Evolutionary conservation across 345 rosid species (phyloP).

Genomic region (Erucastrum elatum): DNA sequence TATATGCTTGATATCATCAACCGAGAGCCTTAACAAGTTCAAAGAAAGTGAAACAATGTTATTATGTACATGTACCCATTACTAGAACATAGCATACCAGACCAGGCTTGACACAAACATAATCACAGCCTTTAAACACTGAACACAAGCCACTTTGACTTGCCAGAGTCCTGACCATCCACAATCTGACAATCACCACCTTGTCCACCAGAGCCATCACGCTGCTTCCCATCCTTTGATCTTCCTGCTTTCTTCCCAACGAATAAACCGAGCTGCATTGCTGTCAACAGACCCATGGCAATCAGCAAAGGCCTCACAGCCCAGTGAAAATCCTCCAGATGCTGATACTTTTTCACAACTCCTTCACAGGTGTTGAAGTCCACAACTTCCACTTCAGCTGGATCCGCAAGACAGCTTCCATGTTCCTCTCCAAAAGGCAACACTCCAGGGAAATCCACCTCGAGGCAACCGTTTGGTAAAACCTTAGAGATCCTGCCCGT

Average conservation of each 20-base stretch:
- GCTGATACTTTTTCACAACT: slow-evolving; percentile 69
- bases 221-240: slow-evolving; percentile 47
- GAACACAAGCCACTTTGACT: slow-evolving; percentile 39
- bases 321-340: slow-evolving; percentile 96
- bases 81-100: neutral
- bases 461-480: slow-evolving; percentile 81
- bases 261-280: slow-evolving; percentile 61
- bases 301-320: slow-evolving; percentile 81
- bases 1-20: slow-evolving; percentile 7
- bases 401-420: slow-evolving; percentile 71
- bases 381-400: slow-evolving; percentile 79
- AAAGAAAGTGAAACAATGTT: neutral
- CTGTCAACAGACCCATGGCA: slow-evolving; percentile 67
- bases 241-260: slow-evolving; percentile 55
- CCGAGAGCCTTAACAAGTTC: neutral
- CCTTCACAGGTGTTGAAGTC: slow-evolving; percentile 65
- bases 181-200: slow-evolving; percentile 24
- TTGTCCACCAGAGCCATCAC: slow-evolving; percentile 28
- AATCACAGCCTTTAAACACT: slow-evolving; percentile 23
- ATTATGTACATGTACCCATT: slow-evolving; percentile 32
- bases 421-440: slow-evolving; percentile 56
- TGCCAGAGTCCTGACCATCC: slow-evolving; percentile 26
- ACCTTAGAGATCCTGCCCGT: slow-evolving; percentile 74
- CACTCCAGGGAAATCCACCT: slow-evolving; percentile 74
- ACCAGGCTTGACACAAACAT: neutral